Base-by-base conservation (phyloP, 805 yeast species). In the Saccharomycopsis sp. region DNA sequence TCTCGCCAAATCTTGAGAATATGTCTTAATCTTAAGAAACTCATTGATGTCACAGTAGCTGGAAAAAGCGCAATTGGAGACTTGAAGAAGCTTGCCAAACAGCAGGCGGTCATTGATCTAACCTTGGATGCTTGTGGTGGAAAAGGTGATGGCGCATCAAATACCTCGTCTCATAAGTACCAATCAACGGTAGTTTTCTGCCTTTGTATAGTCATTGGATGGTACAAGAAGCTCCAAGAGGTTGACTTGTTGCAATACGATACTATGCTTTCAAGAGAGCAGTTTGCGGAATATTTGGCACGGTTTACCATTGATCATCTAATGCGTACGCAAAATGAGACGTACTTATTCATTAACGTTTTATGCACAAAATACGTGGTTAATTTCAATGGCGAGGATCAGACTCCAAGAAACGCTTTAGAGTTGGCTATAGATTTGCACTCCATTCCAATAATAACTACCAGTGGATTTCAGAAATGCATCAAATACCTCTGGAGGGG, bases 401-500 rank as follows among this genome's bases (percentile, higher is more conserved):
- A 82, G 0, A 74, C 68, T 3, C 91, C 95, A 0, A 70, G 78
- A 16, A 85, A 81, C 70, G 96, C 90, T 0, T 71, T 90, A 62
- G 97, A 90, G 68, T 68, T 89, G 65, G 96, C 96, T 0, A 89
- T 88, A 29, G 97, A 90, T 66, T 81, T 84, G 81, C 96, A 90
- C 64, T 80, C 87, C 8, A 84, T 91, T 7, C 76, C 78, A 18
- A 84, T 89, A 18, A 87, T 90, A 63, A 84, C 89, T 1, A 81
- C 94, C 0, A 73, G 85, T 5, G 97, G 96, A 0, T 90, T 82
- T 69, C 96, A 90, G 69, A 74, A 96, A 56, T 89, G 96, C 71
- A 79, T 89, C 65, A 83, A 85, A 63, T 90, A 96, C 95, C 70
- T 90, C 53, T 90, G 97, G 97, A 75, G 91, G 58, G 97, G 97